Conservation (phyloP, 495 filamentous ascomycete genomes). For the Cryomyces antarcticus region DNA sequence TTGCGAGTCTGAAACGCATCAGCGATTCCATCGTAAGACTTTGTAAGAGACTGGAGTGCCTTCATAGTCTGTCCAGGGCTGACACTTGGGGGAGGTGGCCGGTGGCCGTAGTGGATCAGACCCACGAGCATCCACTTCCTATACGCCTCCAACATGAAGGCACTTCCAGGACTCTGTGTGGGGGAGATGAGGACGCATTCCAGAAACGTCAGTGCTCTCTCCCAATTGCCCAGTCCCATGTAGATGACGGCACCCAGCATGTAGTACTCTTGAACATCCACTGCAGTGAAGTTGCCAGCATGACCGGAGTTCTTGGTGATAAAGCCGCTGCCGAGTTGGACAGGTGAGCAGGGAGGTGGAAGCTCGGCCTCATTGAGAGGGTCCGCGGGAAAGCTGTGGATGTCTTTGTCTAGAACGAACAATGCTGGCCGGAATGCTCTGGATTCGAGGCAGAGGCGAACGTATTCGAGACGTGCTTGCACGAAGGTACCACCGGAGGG, state of each 20-base stretch:
- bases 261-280: constrained; percentile 56
- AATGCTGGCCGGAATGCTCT: constrained; percentile 33
- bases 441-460: constrained; percentile 35
- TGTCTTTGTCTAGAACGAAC: constrained; percentile 46
- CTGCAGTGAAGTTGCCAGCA: constrained; percentile 31
- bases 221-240: constrained; percentile 50
- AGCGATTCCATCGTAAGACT: constrained; percentile 50
- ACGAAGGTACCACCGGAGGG: constrained; percentile 52
- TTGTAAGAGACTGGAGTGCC: constrained; percentile 35
- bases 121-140: constrained; percentile 82
- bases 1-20: constrained; percentile 43
- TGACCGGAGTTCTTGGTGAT: constrained; percentile 38
- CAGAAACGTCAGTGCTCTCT: constrained; percentile 47
- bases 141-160: constrained; percentile 73
- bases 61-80: constrained; percentile 30
- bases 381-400: constrained; percentile 39
- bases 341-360: constrained; percentile 10
- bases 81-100: constrained; percentile 22
- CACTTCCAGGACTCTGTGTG: constrained; percentile 34
- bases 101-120: constrained; percentile 44
- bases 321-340: constrained; percentile 21
- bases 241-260: constrained; percentile 60
- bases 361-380: constrained; percentile 8
- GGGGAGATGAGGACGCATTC: constrained; percentile 49
- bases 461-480: constrained; percentile 38